Conservation (phyloP, 306 rosid genomes). For the Quercus variabilis region DNA sequence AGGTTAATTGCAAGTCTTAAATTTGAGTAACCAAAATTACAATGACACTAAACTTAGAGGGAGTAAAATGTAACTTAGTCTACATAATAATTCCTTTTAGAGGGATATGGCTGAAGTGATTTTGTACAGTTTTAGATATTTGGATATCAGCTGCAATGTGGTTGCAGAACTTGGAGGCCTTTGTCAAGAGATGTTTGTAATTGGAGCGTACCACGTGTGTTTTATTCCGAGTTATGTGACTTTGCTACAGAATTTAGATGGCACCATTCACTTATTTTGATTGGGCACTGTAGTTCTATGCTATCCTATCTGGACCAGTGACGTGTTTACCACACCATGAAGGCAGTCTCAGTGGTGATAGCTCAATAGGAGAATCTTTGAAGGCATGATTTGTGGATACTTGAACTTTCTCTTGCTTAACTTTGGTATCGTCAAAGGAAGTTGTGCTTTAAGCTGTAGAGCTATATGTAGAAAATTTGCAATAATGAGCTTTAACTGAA, state of each 20-base stretch:
- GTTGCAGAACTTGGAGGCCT: background rate
- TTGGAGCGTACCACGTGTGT: background rate
- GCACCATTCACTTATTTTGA: background rate
- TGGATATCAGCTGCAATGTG: background rate
- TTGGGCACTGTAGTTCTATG: background rate
- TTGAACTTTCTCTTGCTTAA: conserved; percentile 10
- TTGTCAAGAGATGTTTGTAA: background rate
- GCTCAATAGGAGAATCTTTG: background rate
- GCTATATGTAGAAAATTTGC: too few relatives aligned
- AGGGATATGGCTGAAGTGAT: background rate
- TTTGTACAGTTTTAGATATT: background rate
- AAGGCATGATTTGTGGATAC: background rate
- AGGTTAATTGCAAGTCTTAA: too few relatives aligned
- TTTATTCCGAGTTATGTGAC: background rate
- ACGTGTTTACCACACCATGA: conserved; percentile 5
- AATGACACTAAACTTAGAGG: too few relatives aligned
- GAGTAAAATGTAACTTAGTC: too few relatives aligned
- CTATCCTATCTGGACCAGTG: background rate
- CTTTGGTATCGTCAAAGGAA: too few relatives aligned
- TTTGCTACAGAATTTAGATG: background rate
- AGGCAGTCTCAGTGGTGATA: conserved; percentile 15
- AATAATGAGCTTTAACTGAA: too few relatives aligned
- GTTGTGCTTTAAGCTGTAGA: too few relatives aligned
- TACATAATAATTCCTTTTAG: background rate
- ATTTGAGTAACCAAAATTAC: too few relatives aligned